A percentile compares a stretch with the other conserved stretches of the same genome.
phyloP scores from a whole-genome alignment of 2,329 filamentous ascomycete genomes.

The Aspergillus ibericus region DNA sequence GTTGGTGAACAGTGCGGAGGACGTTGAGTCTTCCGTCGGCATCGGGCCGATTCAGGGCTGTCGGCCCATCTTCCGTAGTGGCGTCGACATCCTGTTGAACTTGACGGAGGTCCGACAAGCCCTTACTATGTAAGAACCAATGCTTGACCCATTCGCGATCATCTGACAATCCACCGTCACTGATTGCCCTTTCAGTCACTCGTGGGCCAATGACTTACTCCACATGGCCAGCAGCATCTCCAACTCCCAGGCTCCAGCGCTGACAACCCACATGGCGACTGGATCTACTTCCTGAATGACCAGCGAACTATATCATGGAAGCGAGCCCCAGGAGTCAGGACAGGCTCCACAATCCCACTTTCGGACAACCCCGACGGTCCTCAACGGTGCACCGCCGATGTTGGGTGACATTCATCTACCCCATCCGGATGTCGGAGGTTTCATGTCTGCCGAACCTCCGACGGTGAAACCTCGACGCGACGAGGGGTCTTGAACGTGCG shows the following conservation, averaged over 20 bases:
- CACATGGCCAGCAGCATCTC: not conserved
- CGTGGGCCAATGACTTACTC: not conserved
- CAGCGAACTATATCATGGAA: not conserved
- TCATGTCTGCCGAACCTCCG: slow-evolving; percentile 7
- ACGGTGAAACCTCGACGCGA: not conserved
- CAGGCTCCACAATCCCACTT: not conserved
- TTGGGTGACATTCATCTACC: not conserved
- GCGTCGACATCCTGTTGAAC: too few species aligned
- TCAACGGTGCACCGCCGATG: not conserved
- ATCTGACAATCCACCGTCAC: not conserved
- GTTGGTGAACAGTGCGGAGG: too few species aligned
- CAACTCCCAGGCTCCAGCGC: not conserved
- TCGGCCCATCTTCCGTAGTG: too few species aligned
- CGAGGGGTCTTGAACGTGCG: not conserved
- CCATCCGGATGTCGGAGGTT: slow-evolving; percentile 6
- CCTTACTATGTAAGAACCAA: not conserved
- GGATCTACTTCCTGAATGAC: not conserved
- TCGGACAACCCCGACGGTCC: not conserved
- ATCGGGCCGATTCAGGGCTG: too few species aligned
- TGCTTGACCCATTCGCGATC: not conserved
- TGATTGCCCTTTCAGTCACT: not conserved
- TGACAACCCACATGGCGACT: not conserved
- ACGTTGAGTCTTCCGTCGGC: too few species aligned
- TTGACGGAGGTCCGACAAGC: too few species aligned
- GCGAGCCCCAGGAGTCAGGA: not conserved